Base-by-base conservation (phyloP, 2,329 filamentous ascomycete genomes). In the Colletotrichum chrysophilum region DNA sequence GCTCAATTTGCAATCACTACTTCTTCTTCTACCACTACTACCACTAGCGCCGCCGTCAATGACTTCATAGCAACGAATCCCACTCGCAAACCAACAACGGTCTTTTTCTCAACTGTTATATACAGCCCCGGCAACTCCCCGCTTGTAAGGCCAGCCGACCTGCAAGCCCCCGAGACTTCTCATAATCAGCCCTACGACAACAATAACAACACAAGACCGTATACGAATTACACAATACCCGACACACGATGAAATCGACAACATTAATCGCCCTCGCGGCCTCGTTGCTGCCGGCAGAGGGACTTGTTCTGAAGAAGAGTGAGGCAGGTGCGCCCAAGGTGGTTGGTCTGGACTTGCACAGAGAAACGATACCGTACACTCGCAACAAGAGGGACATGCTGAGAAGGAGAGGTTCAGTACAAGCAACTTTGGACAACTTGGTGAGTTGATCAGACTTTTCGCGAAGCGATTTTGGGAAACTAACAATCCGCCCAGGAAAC, bases 351-450 rank as follows among this genome's bases (percentile, higher is more conserved):
- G 79, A 86, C 55, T 86, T 88, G 6, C 83, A 89, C 75, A 85
- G 87, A 74, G 83, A 78, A 55, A 77, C 79, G 9, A 61, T 75
- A 62, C 75, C 71, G n/a, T 77, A 74, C 38, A 77, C 64, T 30
- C 71, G 48, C 68, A 77, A 66, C 68, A 75, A 55, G 56, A 74
- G 48, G 36, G 75, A 77, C 12, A 71, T 75, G 68, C 73, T 81
- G 48, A 81, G 84, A 69, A 88, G 89, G 77, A 85, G 86, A 69
- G 84, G 82, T 3, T 84, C 87, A 1, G 81, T 91, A 7, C 79
- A 83, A 62, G 86, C 85, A n/a, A 81, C 79, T 4, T 82, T 93
- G 58, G 89, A 91, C 78, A 93, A 93, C 77, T 83, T 90, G 84
- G 91, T 92, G 79, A 38, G 87, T 52, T 13, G 5, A 12, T 21